phyloP scores from a whole-genome alignment of 116 monocot genomes.

The Phalaenopsis hybrid region DNA sequence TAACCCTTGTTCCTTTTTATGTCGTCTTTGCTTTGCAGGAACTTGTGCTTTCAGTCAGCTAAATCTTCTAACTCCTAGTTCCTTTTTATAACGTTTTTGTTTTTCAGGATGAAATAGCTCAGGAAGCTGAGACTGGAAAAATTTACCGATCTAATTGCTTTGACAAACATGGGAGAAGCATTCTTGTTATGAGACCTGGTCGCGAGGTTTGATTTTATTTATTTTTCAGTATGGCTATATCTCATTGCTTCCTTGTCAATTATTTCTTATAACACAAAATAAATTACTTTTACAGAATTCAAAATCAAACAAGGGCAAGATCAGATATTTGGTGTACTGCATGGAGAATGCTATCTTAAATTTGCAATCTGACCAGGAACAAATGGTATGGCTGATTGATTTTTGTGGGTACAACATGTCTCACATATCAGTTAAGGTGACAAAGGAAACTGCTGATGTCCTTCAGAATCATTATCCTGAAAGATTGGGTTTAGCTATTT shows the following conservation, averaged over 20 bases:
- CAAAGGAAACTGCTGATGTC: conserved; percentile 77
- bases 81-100: neutral
- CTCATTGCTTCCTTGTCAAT: neutral
- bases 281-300: conserved; percentile 51
- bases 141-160: conserved; percentile 63
- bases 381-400: conserved; percentile 95
- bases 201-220: conserved; percentile 44
- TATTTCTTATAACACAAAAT: neutral
- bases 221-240: neutral
- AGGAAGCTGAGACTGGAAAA: conserved; percentile 92
- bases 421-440: conserved; percentile 65
- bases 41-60: neutral
- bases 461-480: conserved; percentile 84
- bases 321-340: conserved; percentile 80
- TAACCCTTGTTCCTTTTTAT: too few relatives aligned
- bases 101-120: conserved; percentile 68
- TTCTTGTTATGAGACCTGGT: conserved; percentile 90
- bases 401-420: conserved; percentile 66
- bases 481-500: conserved; percentile 68
- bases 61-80: neutral
- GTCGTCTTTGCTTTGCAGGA: too few relatives aligned
- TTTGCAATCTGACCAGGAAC: conserved; percentile 58
- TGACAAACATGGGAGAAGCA: conserved; percentile 64
- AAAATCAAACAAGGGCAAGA: conserved; percentile 67
- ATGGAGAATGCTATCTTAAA: conserved; percentile 97